Evolutionary conservation across 129 eudicot genomes (phyloP).

Genomic region (Oenanthe sinensis): DNA sequence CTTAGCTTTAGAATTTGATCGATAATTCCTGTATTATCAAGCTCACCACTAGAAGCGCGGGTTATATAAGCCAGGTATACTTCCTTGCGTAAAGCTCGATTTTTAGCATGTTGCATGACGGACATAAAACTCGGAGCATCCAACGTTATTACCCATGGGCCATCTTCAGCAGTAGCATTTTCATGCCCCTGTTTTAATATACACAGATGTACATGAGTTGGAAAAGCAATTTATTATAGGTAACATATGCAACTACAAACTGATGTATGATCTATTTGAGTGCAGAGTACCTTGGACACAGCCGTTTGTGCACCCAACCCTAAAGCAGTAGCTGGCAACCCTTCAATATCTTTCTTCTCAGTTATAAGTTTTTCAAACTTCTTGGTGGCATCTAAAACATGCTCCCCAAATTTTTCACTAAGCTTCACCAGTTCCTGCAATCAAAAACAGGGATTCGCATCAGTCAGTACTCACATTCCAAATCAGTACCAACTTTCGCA

Average conservation of each 20-base stretch:
- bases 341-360: conserved; percentile 76
- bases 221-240: background rate
- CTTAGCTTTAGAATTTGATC: conserved; percentile 84
- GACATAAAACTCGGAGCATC: conserved; percentile 92
- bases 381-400: conserved; percentile 92
- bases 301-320: conserved; percentile 97
- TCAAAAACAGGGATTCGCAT: no score
- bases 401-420: conserved; percentile 74
- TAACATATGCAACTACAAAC: background rate
- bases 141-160: conserved; percentile 94
- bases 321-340: conserved; percentile 85
- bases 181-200: conserved; percentile 66
- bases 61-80: conserved; percentile 75
- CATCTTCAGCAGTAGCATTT: conserved; percentile 87
- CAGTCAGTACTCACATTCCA: no score
- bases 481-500: background rate
- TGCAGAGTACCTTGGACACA: conserved; percentile 55
- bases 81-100: conserved; percentile 86
- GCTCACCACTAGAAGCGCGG: conserved; percentile 89
- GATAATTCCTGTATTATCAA: conserved; percentile 77
- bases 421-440: conserved; percentile 79
- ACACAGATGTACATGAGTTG: conserved; percentile 6
- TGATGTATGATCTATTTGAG: background rate
- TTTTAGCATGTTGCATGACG: conserved; percentile 90
- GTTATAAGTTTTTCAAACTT: conserved; percentile 72